Conservation (phyloP, 352 stramenopile species). For the Phytophthora constricta region DNA sequence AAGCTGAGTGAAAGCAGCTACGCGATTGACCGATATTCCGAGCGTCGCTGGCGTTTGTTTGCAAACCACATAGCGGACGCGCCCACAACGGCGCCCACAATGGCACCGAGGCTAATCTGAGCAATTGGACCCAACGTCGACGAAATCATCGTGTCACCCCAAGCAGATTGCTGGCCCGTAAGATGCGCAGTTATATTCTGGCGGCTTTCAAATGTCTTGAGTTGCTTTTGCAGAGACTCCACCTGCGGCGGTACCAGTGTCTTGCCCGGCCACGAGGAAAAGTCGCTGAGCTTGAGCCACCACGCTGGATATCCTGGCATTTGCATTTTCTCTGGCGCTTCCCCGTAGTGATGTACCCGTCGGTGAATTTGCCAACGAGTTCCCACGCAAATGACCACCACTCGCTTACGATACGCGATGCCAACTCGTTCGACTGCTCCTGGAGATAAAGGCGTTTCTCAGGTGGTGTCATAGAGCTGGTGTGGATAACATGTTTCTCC, state of each 20-base stretch:
- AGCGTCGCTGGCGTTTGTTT: slow-evolving; percentile 30
- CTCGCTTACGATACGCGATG: slow-evolving; percentile 54
- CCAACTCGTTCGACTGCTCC: slow-evolving; percentile 59
- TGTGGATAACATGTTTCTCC: slow-evolving; percentile 33
- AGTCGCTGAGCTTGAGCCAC: slow-evolving; percentile 71
- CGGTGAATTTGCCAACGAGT: slow-evolving; percentile 76
- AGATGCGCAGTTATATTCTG: slow-evolving; percentile 28
- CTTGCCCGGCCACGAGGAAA: slow-evolving; percentile 70
- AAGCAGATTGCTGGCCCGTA: slow-evolving; percentile 8
- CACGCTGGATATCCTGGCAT: slow-evolving; percentile 70
- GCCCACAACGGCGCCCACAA: slow-evolving; percentile 41
- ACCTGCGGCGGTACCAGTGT: slow-evolving; percentile 54
- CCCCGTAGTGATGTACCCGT: slow-evolving; percentile 81
- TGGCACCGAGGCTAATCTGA: slow-evolving; percentile 37
- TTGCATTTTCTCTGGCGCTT: slow-evolving; percentile 55
- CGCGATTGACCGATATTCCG: slow-evolving; percentile 42
- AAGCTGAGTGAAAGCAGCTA: slow-evolving; percentile 20
- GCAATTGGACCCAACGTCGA: slow-evolving; percentile 22
- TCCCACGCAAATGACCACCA: slow-evolving; percentile 80
- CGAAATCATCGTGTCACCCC: not conserved
- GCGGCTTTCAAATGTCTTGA: slow-evolving; percentile 42
- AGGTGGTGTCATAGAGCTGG: slow-evolving; percentile 12
- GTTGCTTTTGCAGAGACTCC: slow-evolving; percentile 46
- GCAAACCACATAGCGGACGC: slow-evolving; percentile 42
- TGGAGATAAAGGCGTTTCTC: slow-evolving; percentile 41